These are phyloP conservation scores for Nannizziopsis barbatae DNA, from an alignment of 2,329 filamentous ascomycete genomes.

Conservation along the genomic window DNA sequence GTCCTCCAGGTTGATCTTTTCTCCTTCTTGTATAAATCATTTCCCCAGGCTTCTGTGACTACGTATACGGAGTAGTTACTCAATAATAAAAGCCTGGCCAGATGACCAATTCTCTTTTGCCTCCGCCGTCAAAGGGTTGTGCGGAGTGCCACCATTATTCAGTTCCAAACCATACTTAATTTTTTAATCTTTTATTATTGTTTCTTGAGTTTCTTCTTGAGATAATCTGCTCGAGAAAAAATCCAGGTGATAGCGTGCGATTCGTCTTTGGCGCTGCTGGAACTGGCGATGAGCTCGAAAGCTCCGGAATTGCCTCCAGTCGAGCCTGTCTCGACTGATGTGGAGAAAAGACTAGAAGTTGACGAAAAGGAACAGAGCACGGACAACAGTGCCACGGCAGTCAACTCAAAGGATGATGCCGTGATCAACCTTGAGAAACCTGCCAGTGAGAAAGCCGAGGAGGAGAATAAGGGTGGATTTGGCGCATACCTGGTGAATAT, in stretches of 20 bases:
- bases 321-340: background rate
- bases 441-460: constrained; percentile 1
- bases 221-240: too few relatives aligned
- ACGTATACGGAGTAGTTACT: too few relatives aligned
- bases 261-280: background rate
- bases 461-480: constrained; percentile 12
- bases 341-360: background rate
- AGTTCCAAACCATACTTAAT: too few relatives aligned
- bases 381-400: background rate
- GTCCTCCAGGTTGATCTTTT: too few relatives aligned
- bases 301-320: background rate
- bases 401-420: constrained; percentile 1
- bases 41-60: too few relatives aligned
- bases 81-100: too few relatives aligned
- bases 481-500: constrained; percentile 13
- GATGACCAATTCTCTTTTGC: too few relatives aligned
- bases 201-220: too few relatives aligned
- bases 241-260: background rate
- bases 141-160: too few relatives aligned
- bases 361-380: background rate
- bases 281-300: constrained; percentile 1
- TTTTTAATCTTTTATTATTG: too few relatives aligned
- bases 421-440: constrained; percentile 10
- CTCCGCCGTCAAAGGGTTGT: too few relatives aligned
- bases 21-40: too few relatives aligned